These are phyloP conservation scores for Schizochytrium sp. DNA, from an alignment of 108 stramenopile genomes.

Conservation along the genomic window DNA sequence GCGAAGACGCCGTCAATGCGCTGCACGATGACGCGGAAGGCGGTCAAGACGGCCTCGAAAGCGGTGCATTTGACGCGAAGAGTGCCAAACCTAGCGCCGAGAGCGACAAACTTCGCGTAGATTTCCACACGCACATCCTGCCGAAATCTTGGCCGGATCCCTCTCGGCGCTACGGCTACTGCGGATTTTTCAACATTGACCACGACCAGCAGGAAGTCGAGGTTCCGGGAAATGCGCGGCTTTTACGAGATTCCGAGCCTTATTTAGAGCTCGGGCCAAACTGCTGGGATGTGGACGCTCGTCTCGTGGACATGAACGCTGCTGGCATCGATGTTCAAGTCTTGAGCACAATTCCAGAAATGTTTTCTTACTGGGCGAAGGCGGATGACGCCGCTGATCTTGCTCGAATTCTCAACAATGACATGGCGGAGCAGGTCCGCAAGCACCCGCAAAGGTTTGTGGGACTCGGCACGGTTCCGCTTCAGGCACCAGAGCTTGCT, in stretches of 20 bases:
- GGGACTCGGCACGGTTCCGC: constrained; percentile 62
- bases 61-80: background rate
- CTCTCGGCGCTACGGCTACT: constrained; percentile 60
- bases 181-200: constrained; percentile 57
- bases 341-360: constrained; percentile 62
- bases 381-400: constrained; percentile 59
- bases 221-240: constrained; percentile 31
- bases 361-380: constrained; percentile 65
- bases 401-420: constrained; percentile 58
- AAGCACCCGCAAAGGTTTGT: constrained; percentile 60
- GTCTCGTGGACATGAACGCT: constrained; percentile 32
- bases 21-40: too few relatives aligned
- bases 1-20: too few relatives aligned
- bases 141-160: constrained; percentile 59
- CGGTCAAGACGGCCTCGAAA: too few relatives aligned
- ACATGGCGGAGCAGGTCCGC: constrained; percentile 58
- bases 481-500: constrained; percentile 64
- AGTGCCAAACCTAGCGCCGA: background rate
- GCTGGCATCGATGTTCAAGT: constrained; percentile 58
- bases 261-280: constrained; percentile 52
- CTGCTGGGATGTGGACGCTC: constrained; percentile 60
- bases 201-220: constrained; percentile 59
- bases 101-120: background rate
- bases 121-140: constrained; percentile 65
- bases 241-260: constrained; percentile 30